Percentiles rank a stretch among this genome's conserved stretches.
phyloP scores from a whole-genome alignment of 805 yeast genomes.

The Nakazawaea populi region DNA sequence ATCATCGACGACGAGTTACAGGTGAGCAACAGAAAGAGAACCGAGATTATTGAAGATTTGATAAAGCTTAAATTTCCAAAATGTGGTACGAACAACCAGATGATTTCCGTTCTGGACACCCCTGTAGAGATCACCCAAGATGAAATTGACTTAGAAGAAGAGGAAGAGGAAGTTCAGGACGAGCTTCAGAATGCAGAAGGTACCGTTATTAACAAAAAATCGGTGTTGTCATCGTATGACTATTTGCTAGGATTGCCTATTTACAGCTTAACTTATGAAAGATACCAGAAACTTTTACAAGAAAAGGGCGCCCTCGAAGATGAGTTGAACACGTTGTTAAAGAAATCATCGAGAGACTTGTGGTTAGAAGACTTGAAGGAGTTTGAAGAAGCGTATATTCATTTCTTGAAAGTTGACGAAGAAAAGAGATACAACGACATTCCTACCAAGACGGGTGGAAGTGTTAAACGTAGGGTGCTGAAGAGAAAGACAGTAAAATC shows the following conservation, averaged over 20 bases:
- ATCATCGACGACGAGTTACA: constrained; percentile 70
- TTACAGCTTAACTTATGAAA: constrained; percentile 88
- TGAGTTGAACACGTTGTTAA: constrained; percentile 62
- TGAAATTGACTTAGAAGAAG: constrained; percentile 35
- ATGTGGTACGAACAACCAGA: constrained; percentile 64
- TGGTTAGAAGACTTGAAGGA: constrained; percentile 83
- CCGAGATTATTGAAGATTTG: constrained; percentile 57
- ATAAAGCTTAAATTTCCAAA: constrained; percentile 64
- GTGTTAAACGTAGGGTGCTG: constrained; percentile 29
- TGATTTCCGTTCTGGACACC: constrained; percentile 36
- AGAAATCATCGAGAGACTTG: constrained; percentile 73
- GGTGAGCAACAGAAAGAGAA: constrained; percentile 72
- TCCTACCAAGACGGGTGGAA: constrained; percentile 33
- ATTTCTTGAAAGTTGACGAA: constrained; percentile 61
- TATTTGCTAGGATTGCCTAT: constrained; percentile 88
- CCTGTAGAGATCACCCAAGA: constrained; percentile 30
- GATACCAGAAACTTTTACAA: constrained; percentile 71
- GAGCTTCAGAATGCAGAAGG: constrained; percentile 26
- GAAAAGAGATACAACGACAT: constrained; percentile 46
- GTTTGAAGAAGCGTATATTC: constrained; percentile 60
- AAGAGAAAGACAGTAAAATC: constrained; percentile 24
- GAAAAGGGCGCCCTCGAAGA: constrained; percentile 69
- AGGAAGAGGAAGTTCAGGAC: constrained; percentile 30
- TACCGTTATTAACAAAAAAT: constrained; percentile 36
- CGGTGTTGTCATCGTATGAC: constrained; percentile 65